Base-by-base conservation (phyloP, 1,284 basidiomycete species). In the Ustilago bromivora region DNA sequence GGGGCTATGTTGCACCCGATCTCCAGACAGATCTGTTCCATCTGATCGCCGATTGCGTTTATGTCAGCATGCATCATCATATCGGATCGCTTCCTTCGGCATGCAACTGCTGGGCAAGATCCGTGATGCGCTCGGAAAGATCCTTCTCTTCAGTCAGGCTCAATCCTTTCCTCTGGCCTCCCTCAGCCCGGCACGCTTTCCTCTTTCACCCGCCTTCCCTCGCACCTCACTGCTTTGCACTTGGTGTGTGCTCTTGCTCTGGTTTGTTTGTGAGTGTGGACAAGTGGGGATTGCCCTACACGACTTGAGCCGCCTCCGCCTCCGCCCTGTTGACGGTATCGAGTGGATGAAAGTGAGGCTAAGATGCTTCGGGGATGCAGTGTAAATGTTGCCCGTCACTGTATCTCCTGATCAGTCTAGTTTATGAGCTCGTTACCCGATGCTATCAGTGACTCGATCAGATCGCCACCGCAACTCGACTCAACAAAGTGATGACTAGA, bases 401-500 rank as follows among this genome's bases (percentile, higher is more conserved):
- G 23, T 19, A 46, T 46, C 19, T 17, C 28, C 13, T 51, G 49
- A 51, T 28, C 49, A 51, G 49, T 31, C n/a, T 32, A 35, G 11
- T 31, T 19, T 11, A 36, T 11, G 51, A 53, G 57, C 54, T 61
- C 49, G 47, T 61, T 46, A 58, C 34, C 65, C 61, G 54, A 61
- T 51, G 10, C 15, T 19, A 28, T 23, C 43, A 63, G 28, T 59
- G 69, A 66, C 59, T 62, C 63, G 63, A 66, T 63, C 40, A n/a
- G 38, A 41, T 43, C 23, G 36, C 34, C 40, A 35, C 57, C 61
- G 66, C 65, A 65, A 65, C 51, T 10, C 32, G 13, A 34, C 49
- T 56, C 61, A 73, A 63, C 66, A 67, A 60, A 19, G 43, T 62
- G 69, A 71, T 62, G 23, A 28, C 23, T 28, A 62, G 54, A 46